These are phyloP conservation scores for Pseudogymnoascus sp. DNA, from an alignment of 2,329 filamentous ascomycete species.

Conservation along the genomic window DNA sequence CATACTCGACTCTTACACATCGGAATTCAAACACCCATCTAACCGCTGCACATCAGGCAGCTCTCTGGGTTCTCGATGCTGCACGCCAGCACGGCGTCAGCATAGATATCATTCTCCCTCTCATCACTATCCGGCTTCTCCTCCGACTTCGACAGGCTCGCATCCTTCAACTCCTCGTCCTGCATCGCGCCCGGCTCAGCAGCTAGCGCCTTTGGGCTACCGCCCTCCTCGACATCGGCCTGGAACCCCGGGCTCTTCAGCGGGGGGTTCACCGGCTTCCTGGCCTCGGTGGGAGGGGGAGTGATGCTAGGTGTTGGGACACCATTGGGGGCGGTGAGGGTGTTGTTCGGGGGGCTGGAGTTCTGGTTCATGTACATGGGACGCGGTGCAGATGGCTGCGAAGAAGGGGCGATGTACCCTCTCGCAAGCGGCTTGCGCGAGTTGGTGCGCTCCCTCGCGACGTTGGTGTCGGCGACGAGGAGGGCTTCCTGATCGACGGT, in stretches of 20 bases:
- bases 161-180: conserved; percentile 59
- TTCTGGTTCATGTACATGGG: conserved; percentile 56
- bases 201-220: conserved; percentile 69
- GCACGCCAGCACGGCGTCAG: conserved; percentile 82
- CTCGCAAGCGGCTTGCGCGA: conserved; percentile 63
- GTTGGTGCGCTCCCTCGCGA: conserved; percentile 50
- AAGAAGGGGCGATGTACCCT: conserved; percentile 30
- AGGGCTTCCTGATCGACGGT: conserved; percentile 96
- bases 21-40: conserved; percentile 9
- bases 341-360: conserved; percentile 28
- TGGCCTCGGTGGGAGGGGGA: conserved; percentile 46
- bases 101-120: conserved; percentile 88
- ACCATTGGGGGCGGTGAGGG: conserved; percentile 42
- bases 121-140: conserved; percentile 62
- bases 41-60: conserved; percentile 97
- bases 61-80: conserved; percentile 96
- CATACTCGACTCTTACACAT: neutral
- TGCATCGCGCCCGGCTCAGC: conserved; percentile 57
- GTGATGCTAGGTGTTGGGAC: conserved; percentile 62
- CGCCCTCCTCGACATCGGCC: conserved; percentile 67
- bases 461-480: conserved; percentile 73
- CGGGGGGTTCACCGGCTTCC: conserved; percentile 34
- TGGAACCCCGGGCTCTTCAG: conserved; percentile 61
- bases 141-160: conserved; percentile 36
- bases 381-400: conserved; percentile 53